Evolutionary conservation across 805 yeast genomes (phyloP).

Genomic region (Sugiyamaella boreocaroliniensis): DNA sequence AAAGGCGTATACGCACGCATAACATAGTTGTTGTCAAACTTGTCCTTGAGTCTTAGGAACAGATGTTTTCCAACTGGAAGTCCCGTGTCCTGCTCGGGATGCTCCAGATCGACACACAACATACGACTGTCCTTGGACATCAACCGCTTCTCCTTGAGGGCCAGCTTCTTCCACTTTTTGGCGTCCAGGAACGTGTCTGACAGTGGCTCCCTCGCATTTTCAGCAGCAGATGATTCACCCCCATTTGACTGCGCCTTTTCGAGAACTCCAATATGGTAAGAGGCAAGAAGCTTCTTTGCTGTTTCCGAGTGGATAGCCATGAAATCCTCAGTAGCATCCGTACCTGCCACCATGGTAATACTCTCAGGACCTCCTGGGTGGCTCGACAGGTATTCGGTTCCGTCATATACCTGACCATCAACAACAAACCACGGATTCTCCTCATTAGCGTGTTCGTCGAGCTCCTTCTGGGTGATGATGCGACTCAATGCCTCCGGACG

Average conservation of each 20-base stretch:
- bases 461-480: slow-evolving; percentile 3
- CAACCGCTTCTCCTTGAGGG: not conserved
- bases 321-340: slow-evolving; percentile 9
- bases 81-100: not conserved
- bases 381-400: slow-evolving; percentile 1
- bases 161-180: slow-evolving; percentile 2
- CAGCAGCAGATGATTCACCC: not conserved
- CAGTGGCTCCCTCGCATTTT: not conserved
- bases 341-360: slow-evolving; percentile 7
- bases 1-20: slow-evolving; percentile 3
- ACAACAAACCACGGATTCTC: slow-evolving; percentile 6
- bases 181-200: slow-evolving; percentile 1
- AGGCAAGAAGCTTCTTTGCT: slow-evolving; percentile 4
- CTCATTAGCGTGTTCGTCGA: slow-evolving; percentile 4
- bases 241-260: not conserved
- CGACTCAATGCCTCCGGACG: not conserved
- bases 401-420: slow-evolving; percentile 5
- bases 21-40: not conserved
- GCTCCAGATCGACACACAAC: slow-evolving; percentile 1
- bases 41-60: not conserved
- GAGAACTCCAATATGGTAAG: slow-evolving; percentile 4
- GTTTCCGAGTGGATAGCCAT: slow-evolving; percentile 8
- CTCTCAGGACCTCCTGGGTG: slow-evolving; percentile 8
- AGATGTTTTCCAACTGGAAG: slow-evolving; percentile 5
- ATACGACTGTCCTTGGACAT: slow-evolving; percentile 1